phyloP scores from a whole-genome alignment of 345 rosid species.

The Diplotaxis tenuifolia region DNA sequence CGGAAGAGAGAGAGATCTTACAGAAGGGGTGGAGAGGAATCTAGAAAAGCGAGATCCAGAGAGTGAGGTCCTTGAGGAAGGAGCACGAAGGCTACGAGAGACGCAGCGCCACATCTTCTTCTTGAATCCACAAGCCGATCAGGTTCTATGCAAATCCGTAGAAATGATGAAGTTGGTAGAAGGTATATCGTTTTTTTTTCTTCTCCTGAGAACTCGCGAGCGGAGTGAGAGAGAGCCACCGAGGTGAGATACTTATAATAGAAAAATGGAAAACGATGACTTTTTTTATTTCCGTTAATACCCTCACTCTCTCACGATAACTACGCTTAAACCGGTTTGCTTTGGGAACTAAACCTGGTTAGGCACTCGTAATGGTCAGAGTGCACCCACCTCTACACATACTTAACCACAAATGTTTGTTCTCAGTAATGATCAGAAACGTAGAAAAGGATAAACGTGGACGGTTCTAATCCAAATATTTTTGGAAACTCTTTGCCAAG shows the following conservation, averaged over 20 bases:
- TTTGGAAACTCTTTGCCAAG: neutral
- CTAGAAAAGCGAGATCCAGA: conserved; percentile 68
- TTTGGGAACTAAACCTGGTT: conserved; percentile 13
- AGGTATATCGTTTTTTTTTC: neutral
- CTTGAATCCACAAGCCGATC: conserved; percentile 14
- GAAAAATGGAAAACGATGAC: conserved; percentile 32
- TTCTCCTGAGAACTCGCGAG: conserved; percentile 6
- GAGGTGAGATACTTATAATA: conserved; percentile 32
- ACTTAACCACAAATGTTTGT: conserved; percentile 5
- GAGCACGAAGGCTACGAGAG: conserved; percentile 75
- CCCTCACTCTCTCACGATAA: neutral
- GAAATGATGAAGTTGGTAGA: conserved; percentile 12
- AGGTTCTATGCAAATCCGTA: conserved; percentile 8
- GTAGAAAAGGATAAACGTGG: neutral
- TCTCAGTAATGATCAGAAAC: too few species aligned
- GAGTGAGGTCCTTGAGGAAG: conserved; percentile 53
- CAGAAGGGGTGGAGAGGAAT: conserved; percentile 71
- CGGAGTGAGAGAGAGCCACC: conserved; percentile 39
- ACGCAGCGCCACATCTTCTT: conserved; percentile 98
- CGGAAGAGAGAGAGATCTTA: conserved; percentile 39
- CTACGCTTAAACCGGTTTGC: conserved; percentile 15
- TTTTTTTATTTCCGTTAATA: neutral
- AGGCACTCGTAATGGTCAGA: neutral
- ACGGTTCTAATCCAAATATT: neutral
- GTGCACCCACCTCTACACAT: neutral